These are phyloP conservation scores for Lanmaoa rubissima DNA, from an alignment of 768 basidiomycete genomes.

Conservation along the genomic window DNA sequence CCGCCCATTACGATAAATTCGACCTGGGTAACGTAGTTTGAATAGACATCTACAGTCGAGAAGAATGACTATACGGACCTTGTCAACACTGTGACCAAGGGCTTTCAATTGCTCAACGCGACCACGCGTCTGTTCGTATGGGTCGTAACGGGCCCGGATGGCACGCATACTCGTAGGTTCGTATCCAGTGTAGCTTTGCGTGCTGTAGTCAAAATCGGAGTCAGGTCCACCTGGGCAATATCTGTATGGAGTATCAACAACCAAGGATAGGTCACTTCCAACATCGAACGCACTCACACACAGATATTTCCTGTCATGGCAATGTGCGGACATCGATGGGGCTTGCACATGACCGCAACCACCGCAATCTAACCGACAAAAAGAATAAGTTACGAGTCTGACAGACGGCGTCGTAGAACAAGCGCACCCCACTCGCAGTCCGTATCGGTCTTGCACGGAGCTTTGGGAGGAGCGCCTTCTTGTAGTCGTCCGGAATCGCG, in stretches of 20 bases:
- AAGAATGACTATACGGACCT: constrained; percentile 50
- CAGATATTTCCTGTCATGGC: constrained; percentile 99
- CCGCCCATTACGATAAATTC: constrained; percentile 98
- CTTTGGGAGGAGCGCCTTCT: constrained; percentile 85
- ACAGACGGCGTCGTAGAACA: background rate
- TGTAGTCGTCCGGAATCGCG: constrained; percentile 97
- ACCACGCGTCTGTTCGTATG: constrained; percentile 95
- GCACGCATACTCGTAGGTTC: constrained; percentile 99
- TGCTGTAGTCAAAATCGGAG: constrained; percentile 99
- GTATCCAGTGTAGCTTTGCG: constrained; percentile 93
- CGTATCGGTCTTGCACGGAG: constrained; percentile 91
- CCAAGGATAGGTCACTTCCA: background rate
- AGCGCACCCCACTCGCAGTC: constrained; percentile 89
- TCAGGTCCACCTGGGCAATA: constrained; percentile 99
- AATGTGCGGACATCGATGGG: constrained; percentile 98
- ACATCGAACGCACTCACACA: constrained; percentile 57
- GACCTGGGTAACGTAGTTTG: constrained; percentile 45
- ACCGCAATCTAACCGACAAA: constrained; percentile 75
- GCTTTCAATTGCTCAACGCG: constrained; percentile 94
- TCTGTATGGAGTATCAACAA: constrained; percentile 37
- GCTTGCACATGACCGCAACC: constrained; percentile 99
- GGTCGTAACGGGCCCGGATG: constrained; percentile 94
- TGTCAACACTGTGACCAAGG: constrained; percentile 96
- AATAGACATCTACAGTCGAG: background rate
- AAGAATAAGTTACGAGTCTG: background rate